These are phyloP conservation scores for Nicotiana sylvestris DNA, from an alignment of 257 asterid species.

Conservation along the genomic window DNA sequence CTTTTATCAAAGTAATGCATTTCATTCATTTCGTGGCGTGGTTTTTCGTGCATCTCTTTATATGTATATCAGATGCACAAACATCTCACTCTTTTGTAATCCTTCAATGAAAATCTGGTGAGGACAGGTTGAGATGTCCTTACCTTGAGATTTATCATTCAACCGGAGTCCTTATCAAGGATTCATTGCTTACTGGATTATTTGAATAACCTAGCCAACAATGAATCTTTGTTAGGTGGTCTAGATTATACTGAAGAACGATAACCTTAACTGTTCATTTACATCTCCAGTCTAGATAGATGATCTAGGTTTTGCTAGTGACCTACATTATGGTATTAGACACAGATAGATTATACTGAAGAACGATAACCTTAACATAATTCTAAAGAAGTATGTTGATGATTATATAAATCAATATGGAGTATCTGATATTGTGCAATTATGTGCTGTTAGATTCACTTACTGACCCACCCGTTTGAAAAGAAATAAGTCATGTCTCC, in stretches of 20 bases:
- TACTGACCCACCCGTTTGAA: neutral
- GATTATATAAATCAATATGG: neutral
- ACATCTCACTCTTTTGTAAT: neutral
- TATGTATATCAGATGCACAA: neutral
- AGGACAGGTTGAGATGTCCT: slow-evolving; percentile 3
- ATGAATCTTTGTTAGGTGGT: neutral
- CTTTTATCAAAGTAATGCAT: slow-evolving; percentile 71
- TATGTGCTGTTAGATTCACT: neutral
- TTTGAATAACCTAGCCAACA: neutral
- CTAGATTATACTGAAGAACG: neutral
- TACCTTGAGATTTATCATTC: neutral
- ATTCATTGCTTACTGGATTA: neutral
- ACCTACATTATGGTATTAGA: neutral
- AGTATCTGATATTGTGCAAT: neutral
- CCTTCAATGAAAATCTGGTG: neutral
- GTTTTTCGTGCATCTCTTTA: neutral
- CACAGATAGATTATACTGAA: neutral
- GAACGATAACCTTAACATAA: neutral
- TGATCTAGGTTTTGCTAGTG: neutral
- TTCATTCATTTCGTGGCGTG: neutral
- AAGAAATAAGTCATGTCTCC: neutral
- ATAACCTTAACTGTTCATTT: neutral
- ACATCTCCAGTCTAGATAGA: neutral
- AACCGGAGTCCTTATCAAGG: neutral
- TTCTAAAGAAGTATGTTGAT: neutral